These are phyloP conservation scores for Rhodotorula glutinis DNA, from an alignment of 1,284 basidiomycete species.

Conservation along the genomic window DNA sequence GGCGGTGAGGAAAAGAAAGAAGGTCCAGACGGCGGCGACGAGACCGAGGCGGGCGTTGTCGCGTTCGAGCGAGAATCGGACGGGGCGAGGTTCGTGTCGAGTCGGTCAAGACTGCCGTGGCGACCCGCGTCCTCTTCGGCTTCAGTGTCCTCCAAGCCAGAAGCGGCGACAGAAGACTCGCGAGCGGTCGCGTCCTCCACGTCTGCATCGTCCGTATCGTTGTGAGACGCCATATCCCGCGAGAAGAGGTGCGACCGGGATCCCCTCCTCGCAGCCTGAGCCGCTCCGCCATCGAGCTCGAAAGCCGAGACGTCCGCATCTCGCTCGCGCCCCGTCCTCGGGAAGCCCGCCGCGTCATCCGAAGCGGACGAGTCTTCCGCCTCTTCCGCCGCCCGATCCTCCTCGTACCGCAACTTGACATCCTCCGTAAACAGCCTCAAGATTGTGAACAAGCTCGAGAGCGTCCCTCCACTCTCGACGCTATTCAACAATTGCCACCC, in stretches of 20 bases:
- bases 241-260: not conserved
- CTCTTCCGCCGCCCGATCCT: constrained; percentile 40
- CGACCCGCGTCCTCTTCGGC: constrained; percentile 1
- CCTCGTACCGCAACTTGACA: constrained; percentile 83
- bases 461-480: constrained; percentile 88
- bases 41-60: not conserved
- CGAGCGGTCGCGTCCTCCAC: constrained; percentile 12
- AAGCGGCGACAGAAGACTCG: not conserved
- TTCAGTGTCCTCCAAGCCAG: not conserved
- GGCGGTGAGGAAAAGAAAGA: not conserved
- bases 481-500: constrained; percentile 84
- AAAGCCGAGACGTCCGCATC: constrained; percentile 26
- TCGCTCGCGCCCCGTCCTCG: not conserved
- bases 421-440: constrained; percentile 94
- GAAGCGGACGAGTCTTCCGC: not conserved
- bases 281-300: constrained; percentile 13
- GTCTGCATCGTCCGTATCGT: constrained; percentile 18
- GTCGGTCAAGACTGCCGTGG: not conserved
- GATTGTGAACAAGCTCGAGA: constrained; percentile 95
- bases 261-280: not conserved
- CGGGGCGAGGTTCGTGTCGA: not conserved
- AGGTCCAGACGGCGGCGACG: not conserved
- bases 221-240: not conserved
- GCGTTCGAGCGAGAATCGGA: constrained; percentile 13
- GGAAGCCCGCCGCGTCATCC: not conserved